These are phyloP conservation scores for Penicillium salamii DNA, from an alignment of 495 filamentous ascomycete genomes.

Conservation along the genomic window DNA sequence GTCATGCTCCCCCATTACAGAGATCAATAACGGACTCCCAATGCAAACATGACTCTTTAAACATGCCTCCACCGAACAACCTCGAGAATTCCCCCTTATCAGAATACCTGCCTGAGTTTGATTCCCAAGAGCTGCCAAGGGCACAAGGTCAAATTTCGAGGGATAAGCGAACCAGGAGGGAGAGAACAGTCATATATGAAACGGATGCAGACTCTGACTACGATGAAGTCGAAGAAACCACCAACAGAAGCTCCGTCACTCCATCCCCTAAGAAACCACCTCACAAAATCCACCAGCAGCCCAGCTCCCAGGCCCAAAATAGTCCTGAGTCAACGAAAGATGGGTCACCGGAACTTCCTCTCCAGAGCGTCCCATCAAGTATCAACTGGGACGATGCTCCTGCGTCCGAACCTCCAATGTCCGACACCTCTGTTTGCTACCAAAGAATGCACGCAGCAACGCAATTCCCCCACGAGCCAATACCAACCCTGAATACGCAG, in stretches of 20 bases:
- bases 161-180: constrained; percentile 10
- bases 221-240: constrained; percentile 24
- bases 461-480: constrained; percentile 42
- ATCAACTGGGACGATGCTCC: constrained; percentile 9
- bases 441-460: constrained; percentile 38
- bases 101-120: neutral
- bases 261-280: constrained; percentile 8
- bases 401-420: constrained; percentile 28
- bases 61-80: neutral
- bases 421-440: constrained; percentile 43
- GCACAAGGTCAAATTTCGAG: neutral
- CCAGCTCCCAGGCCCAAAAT: constrained; percentile 1
- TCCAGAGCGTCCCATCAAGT: constrained; percentile 14
- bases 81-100: constrained; percentile 1
- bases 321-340: constrained; percentile 15
- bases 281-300: neutral
- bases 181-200: constrained; percentile 42
- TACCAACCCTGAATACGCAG: constrained; percentile 43
- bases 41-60: constrained; percentile 2
- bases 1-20: neutral
- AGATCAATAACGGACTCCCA: constrained; percentile 5
- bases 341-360: constrained; percentile 39
- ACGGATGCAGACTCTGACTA: constrained; percentile 44
- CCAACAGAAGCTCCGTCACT: constrained; percentile 6
- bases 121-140: neutral